A percentile compares a stretch with the other conserved stretches of the same genome.
phyloP scores from a whole-genome alignment of 345 rosid species.

The Rubroshorea leprosula region DNA sequence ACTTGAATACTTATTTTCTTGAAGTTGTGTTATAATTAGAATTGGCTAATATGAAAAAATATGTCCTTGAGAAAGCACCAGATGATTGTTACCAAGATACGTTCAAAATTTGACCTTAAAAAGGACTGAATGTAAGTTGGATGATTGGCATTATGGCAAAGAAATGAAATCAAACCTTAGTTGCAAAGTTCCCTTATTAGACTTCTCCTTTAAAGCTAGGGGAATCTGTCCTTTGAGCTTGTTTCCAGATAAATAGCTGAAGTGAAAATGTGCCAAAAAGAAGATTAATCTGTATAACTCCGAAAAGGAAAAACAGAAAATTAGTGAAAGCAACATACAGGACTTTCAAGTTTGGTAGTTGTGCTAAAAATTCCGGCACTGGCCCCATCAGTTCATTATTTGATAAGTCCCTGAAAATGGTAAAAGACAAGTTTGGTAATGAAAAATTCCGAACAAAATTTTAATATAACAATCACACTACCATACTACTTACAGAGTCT shows the following conservation, averaged over 20 bases:
- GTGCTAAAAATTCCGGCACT: constrained; percentile 24
- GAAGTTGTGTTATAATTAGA: too few relatives aligned
- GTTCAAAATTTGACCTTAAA: background rate
- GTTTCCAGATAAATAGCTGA: constrained; percentile 25
- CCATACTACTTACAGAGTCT: constrained; percentile 16
- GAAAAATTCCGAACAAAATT: background rate
- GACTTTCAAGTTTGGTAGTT: constrained; percentile 22
- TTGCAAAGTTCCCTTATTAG: constrained; percentile 9
- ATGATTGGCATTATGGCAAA: background rate
- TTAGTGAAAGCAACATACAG: constrained; percentile 18
- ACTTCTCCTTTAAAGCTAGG: constrained; percentile 11
- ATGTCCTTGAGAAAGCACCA: too few relatives aligned
- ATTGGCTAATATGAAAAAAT: too few relatives aligned
- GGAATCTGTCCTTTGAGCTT: constrained; percentile 21
- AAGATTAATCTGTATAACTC: background rate
- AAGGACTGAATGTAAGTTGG: background rate
- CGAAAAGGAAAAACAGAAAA: too few relatives aligned
- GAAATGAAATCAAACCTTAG: constrained; percentile 14
- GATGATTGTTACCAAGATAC: too few relatives aligned
- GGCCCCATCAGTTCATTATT: constrained; percentile 25
- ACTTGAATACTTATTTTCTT: background rate
- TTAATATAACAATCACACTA: background rate
- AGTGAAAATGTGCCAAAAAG: background rate
- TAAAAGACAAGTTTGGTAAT: background rate
- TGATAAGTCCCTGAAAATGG: constrained; percentile 27